Evolutionary conservation across 1,284 basidiomycete species (phyloP).

Genomic region (Cryptococcus sp.): DNA sequence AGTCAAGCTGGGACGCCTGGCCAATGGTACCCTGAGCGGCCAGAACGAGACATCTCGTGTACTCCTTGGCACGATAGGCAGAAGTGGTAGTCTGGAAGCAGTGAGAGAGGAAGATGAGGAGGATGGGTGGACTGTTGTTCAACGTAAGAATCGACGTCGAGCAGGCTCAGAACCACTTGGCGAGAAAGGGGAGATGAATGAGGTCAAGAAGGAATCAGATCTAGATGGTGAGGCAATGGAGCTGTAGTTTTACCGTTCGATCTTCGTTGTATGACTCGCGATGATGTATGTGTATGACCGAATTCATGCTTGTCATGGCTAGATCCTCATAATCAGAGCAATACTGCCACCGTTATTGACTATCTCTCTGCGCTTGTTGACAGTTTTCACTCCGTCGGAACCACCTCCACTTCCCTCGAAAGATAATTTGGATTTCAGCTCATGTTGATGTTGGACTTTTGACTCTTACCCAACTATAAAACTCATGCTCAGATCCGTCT

Average conservation of each 20-base stretch:
- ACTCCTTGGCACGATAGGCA: conserved; percentile 9
- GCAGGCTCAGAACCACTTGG: conserved; percentile 14
- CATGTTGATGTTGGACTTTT: not conserved
- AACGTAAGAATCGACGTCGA: conserved; percentile 12
- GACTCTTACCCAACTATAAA: not conserved
- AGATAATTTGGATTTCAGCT: not conserved
- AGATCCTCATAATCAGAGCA: no score
- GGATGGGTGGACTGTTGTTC: conserved; percentile 32
- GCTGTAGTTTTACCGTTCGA: not conserved
- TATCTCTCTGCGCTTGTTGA: not conserved
- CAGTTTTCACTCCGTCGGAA: not conserved
- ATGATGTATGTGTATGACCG: not conserved
- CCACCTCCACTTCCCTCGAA: not conserved
- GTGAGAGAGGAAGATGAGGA: conserved; percentile 28
- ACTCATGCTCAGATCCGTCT: not conserved
- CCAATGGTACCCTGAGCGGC: not conserved
- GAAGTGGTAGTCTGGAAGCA: conserved; percentile 25
- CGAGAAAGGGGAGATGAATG: conserved; percentile 8
- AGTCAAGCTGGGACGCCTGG: conserved; percentile 23
- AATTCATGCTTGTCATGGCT: not conserved
- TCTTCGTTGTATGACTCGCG: not conserved
- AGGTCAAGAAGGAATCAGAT: not conserved
- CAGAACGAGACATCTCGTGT: not conserved
- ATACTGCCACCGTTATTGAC: not conserved
- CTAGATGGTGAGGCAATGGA: not conserved